Evolutionary conservation across 176 grass and related monocot species (phyloP), one percentile per base, ranked within the genome.

Genomic region (Juncus effusus): DNA sequence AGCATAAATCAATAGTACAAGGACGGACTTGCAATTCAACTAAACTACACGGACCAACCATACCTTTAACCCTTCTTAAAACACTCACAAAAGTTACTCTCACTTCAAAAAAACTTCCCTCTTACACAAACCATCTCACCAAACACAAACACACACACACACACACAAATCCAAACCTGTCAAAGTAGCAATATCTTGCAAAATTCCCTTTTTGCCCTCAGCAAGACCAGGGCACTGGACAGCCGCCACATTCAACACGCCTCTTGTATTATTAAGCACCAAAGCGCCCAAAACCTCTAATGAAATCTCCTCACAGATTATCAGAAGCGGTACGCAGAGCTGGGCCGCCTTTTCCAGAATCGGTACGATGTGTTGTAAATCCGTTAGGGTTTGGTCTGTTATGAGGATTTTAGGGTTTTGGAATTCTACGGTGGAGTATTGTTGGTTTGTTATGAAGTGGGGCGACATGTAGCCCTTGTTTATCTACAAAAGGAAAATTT

Each of bases 181-280:
- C 84, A 96, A 84, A 49, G 83, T 90, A 79, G 87, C 87, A 81
- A 96, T 96, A 76, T 96, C 93, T 81, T 91, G 93, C 12, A 96
- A 83, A 74, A 89, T 78, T 59, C 82, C 93, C 77, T 88, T 91
- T 83, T 96, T 96, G 69, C 81, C 85, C 62, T 96, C 84, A 19
- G 79, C 82, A 65, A 97, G 49, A 50, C 88, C 88, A 76, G 93
- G 93, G 56, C 85, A 97, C 67, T 92, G 87, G 16, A 97, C 75
- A 9, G 79, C 80, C 39, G 85, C 88, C 63, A 91, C 85, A 88
- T 97, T 91, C 57, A 97, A 70, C 47, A 92, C 40, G 47, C 93
- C 93, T 81, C 79, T 88, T 60, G 83, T 64, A 76, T 97, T 97
- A 75, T 92, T 97, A 68, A 97, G 87, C 72, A 92, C 77, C 14